phyloP scores from a whole-genome alignment of 2,329 filamentous ascomycete species.

The Spiromastix sp. region DNA sequence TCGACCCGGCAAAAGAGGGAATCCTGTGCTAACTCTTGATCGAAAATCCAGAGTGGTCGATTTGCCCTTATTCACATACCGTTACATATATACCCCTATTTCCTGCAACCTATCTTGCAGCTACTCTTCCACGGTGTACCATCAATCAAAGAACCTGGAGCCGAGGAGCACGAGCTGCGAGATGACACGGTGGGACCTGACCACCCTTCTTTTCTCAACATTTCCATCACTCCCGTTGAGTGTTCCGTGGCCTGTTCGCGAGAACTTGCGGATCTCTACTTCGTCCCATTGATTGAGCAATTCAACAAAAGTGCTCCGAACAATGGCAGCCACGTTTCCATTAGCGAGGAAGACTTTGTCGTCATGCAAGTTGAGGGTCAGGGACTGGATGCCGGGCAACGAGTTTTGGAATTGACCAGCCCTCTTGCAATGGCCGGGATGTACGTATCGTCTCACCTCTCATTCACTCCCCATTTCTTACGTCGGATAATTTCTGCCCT shows the following conservation, averaged over 20 bases:
- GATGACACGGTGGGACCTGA: conserved; percentile 22
- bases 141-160: conserved; percentile 24
- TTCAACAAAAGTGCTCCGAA: conserved; percentile 40
- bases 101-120: conserved; percentile 79
- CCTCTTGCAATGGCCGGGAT: conserved; percentile 86
- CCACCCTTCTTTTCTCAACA: conserved; percentile 77
- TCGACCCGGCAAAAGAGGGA: too few relatives aligned
- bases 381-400: conserved; percentile 80
- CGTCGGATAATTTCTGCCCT: neutral
- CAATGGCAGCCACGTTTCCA: conserved; percentile 45
- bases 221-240: conserved; percentile 85
- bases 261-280: conserved; percentile 61
- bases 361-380: conserved; percentile 84
- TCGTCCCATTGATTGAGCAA: conserved; percentile 57
- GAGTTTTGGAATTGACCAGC: conserved; percentile 83
- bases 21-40: too few relatives aligned
- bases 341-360: conserved; percentile 75
- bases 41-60: conserved; percentile 62
- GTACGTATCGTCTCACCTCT: conserved; percentile 31
- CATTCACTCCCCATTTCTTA: neutral
- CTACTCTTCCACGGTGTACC: conserved; percentile 58
- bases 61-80: conserved; percentile 88
- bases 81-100: conserved; percentile 61
- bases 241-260: conserved; percentile 85
- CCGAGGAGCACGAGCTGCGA: conserved; percentile 28